Base-by-base conservation (phyloP, 225 moss, liverwort and hornwort genomes). In the Antitrichia curtipendula region DNA sequence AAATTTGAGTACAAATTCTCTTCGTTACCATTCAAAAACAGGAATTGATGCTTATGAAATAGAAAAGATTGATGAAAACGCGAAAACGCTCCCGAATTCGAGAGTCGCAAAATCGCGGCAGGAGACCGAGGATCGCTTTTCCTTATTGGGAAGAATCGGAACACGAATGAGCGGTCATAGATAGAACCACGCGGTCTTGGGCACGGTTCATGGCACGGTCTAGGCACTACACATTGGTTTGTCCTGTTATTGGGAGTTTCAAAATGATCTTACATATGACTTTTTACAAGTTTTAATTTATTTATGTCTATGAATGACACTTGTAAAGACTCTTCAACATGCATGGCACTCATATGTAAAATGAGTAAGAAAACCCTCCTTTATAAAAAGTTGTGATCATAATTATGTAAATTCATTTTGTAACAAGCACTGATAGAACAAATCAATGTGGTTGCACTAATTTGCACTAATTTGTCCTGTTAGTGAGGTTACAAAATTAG, bases 271-370 rank as follows among this genome's bases (percentile, higher is more conserved):
- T 66, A n/a, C n/a, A 36, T n/a, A 38, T 24, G 29, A 18, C 4
- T 29, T 72, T 40, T 29, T 47, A 17, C 17, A 47, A 17, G 6
- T 15, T 27, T 11, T 36, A 1, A 45, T 16, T 9, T 25, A 27
- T 43, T 28, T 43, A 29, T 9, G 27, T 45, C 16, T 45, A 45
- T 28, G 9, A 47, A 18, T 16, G 6, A 47, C 3, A 28, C 17
- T 41, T 71, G 43, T 71, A 3, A 71, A 71, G 13, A 27, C 9
- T 47, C 73, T 47, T 18, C 0, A 47, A 47, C 18, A 31, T 73
- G 10, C 6, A 6, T 45, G 1, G 0, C 28, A 72, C 2, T 25
- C 1, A 1, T 29, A 11, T 3, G 18, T 47, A 47, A 17, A 47
- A 47, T 47, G 18, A 6, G 4, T 28, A 23, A 38, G 8, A 43